Percentiles rank a stretch among this genome's conserved stretches.
These are phyloP conservation scores for Cicer pinnatifidum DNA, from an alignment of 306 rosid species.

Conservation along the genomic window DNA sequence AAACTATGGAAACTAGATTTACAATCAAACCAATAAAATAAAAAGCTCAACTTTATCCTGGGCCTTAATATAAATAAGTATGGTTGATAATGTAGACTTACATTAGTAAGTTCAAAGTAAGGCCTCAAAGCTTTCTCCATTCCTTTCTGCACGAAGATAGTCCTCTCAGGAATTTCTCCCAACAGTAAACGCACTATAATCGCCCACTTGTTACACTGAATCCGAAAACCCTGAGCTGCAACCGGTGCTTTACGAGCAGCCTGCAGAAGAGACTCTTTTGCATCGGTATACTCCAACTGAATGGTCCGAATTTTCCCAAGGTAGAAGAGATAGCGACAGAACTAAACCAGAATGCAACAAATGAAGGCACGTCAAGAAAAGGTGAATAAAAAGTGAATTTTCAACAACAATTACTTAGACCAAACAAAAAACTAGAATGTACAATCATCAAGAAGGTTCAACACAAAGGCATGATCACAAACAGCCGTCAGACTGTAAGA, in stretches of 20 bases:
- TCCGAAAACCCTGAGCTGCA: constrained; percentile 91
- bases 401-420: not conserved
- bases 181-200: constrained; percentile 86
- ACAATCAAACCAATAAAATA: not conserved
- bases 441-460: constrained; percentile 11
- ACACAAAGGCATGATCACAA: constrained; percentile 7
- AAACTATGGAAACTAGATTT: not conserved
- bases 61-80: not conserved
- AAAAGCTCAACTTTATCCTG: not conserved
- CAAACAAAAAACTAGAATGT: not conserved
- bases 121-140: constrained; percentile 93
- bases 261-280: constrained; percentile 92
- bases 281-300: constrained; percentile 97
- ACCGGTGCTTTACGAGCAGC: constrained; percentile 96
- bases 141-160: constrained; percentile 91
- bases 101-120: constrained; percentile 95
- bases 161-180: constrained; percentile 98
- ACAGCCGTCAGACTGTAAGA: not conserved
- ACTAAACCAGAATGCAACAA: constrained; percentile 57
- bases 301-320: constrained; percentile 95
- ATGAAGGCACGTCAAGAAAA: constrained; percentile 2
- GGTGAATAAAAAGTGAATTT: not conserved
- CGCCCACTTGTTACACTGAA: constrained; percentile 99
- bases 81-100: constrained; percentile 49
- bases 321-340: constrained; percentile 92